phyloP scores from a whole-genome alignment of 768 basidiomycete genomes.

The Tylopilus balloui region DNA sequence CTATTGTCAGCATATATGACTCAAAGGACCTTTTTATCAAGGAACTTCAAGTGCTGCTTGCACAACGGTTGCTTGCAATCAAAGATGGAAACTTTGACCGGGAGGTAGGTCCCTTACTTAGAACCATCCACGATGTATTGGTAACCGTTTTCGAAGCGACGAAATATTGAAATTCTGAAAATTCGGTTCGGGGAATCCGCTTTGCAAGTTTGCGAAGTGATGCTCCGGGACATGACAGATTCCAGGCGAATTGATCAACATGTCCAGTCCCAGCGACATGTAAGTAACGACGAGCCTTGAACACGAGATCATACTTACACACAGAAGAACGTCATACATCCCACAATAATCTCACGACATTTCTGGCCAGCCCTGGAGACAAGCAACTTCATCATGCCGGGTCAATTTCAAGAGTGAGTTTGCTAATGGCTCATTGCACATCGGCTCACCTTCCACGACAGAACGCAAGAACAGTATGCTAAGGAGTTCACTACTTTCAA shows the following conservation, averaged over 20 bases:
- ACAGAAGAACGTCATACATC: constrained; percentile 67
- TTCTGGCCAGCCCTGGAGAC: constrained; percentile 92
- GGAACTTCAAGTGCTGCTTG: constrained; percentile 88
- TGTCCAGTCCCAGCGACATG: constrained; percentile 69
- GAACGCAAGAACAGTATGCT: constrained; percentile 73
- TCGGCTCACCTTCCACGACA: constrained; percentile 27
- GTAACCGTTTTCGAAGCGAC: constrained; percentile 50
- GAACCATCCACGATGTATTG: background rate
- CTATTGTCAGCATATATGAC: constrained; percentile 95
- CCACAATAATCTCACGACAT: constrained; percentile 86
- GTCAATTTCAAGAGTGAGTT: constrained; percentile 74
- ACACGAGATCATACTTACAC: constrained; percentile 3
- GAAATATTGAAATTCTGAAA: constrained; percentile 92
- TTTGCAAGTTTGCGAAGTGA: constrained; percentile 94
- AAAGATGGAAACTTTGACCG: constrained; percentile 75
- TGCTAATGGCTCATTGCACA: background rate
- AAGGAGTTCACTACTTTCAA: constrained; percentile 78
- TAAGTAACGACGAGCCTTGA: constrained; percentile 32
- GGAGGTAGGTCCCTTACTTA: constrained; percentile 38
- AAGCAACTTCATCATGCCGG: constrained; percentile 73
- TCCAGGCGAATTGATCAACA: constrained; percentile 87
- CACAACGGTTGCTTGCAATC: constrained; percentile 77
- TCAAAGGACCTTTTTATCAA: constrained; percentile 95
- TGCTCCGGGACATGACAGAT: constrained; percentile 96
- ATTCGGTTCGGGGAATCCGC: constrained; percentile 92